A percentile compares a stretch with the other conserved stretches of the same genome.
phyloP scores from a whole-genome alignment of 495 filamentous ascomycete species.

The Aspergillus cavernicola region DNA sequence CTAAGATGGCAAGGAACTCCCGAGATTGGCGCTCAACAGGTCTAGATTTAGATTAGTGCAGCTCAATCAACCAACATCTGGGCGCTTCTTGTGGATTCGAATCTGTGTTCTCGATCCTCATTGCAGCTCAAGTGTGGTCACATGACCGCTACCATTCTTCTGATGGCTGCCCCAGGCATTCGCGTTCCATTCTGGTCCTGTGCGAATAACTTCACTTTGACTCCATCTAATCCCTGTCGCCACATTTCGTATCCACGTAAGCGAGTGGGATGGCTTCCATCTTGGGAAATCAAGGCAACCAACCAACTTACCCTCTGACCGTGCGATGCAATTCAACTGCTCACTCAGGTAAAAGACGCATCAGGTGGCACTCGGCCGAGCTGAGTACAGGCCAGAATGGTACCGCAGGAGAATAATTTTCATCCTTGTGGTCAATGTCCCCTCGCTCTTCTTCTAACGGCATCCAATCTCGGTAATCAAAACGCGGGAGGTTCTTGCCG shows the following conservation, averaged over 20 bases:
- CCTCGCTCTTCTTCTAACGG: too few species aligned
- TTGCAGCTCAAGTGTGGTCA: not conserved
- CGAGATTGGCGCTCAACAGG: conserved; percentile 1
- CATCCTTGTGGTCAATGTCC: too few species aligned
- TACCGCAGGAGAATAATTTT: too few species aligned
- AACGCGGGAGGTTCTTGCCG: too few species aligned
- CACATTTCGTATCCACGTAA: conserved; percentile 6
- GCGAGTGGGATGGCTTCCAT: not conserved
- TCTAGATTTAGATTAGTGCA: not conserved
- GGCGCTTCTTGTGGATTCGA: not conserved
- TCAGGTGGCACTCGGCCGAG: too few species aligned
- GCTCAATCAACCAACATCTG: not conserved
- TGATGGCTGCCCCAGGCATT: not conserved
- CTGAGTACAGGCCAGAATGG: too few species aligned
- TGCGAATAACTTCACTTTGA: conserved; percentile 6
- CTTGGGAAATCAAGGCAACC: not conserved
- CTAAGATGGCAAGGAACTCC: not conserved
- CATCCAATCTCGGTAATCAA: too few species aligned
- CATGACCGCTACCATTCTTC: not conserved
- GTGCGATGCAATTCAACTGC: too few species aligned
- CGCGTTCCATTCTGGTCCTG: not conserved
- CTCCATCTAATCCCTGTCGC: conserved; percentile 4
- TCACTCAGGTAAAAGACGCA: not conserved
- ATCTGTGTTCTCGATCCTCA: not conserved
- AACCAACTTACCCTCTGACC: too few species aligned